Percentiles rank a stretch among this genome's conserved stretches.
Evolutionary conservation across 176 grass and related monocot genomes (phyloP).

Genomic region (Otatea glauca): DNA sequence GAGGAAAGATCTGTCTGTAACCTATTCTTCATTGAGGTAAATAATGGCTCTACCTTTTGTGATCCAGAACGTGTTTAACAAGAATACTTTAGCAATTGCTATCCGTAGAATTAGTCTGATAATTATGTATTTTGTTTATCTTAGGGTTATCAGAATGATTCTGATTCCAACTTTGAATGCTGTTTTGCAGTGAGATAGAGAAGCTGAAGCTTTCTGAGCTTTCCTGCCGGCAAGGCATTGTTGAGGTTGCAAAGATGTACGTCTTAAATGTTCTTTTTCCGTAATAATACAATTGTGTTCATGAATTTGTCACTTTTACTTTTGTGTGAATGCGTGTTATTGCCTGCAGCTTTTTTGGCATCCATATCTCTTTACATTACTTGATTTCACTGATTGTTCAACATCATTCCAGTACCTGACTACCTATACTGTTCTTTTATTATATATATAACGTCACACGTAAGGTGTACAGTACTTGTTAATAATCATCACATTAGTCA

Average conservation of each 20-base stretch:
- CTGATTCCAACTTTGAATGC: not conserved
- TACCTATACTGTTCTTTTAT: not conserved
- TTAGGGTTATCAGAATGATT: constrained; percentile 25
- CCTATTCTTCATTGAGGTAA: not conserved
- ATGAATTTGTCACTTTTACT: not conserved
- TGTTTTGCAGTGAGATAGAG: constrained; percentile 74
- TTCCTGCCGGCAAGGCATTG: constrained; percentile 75
- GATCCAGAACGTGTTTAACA: not conserved
- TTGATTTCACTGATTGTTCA: not conserved
- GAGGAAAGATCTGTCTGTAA: not conserved
- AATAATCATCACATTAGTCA: not conserved
- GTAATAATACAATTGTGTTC: not conserved
- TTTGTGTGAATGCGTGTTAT: not conserved
- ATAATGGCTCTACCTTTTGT: not conserved
- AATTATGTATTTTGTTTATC: constrained; percentile 1
- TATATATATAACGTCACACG: not conserved
- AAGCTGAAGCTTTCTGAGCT: constrained; percentile 86
- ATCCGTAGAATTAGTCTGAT: not conserved
- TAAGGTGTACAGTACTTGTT: not conserved
- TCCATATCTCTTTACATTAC: not conserved
- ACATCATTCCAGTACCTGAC: not conserved
- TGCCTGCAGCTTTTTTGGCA: not conserved
- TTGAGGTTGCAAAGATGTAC: constrained; percentile 87
- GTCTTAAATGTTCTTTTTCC: constrained; percentile 12
- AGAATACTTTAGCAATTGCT: not conserved